A percentile compares a stretch with the other conserved stretches of the same genome.
Conservation (phyloP, 2,329 filamentous ascomycete genomes). For the Fusarium avenaceum region DNA sequence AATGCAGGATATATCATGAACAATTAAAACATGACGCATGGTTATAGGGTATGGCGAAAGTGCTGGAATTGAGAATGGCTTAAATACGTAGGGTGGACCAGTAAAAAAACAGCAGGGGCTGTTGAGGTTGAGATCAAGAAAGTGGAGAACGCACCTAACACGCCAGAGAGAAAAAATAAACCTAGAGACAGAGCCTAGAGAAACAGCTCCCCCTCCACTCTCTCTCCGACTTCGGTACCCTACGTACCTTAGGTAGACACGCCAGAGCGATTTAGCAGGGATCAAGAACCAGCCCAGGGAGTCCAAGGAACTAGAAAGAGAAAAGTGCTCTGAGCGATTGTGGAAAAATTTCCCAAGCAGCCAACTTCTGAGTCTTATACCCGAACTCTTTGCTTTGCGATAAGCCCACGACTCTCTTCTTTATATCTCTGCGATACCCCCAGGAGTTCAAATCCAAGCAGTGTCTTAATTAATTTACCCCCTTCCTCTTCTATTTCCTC, state of each 20-base stretch:
- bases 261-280: constrained; percentile 39
- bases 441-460: constrained; percentile 17
- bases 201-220: constrained; percentile 12
- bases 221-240: constrained; percentile 46
- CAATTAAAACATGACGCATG: not conserved
- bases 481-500: not conserved
- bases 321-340: constrained; percentile 34
- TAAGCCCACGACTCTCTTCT: constrained; percentile 24
- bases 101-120: constrained; percentile 1
- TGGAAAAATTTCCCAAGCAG: constrained; percentile 48
- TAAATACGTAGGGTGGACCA: not conserved
- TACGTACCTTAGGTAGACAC: constrained; percentile 28
- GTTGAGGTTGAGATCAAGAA: not conserved
- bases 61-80: constrained; percentile 9
- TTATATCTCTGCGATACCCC: constrained; percentile 16
- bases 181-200: not conserved
- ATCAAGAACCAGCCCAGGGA: constrained; percentile 30
- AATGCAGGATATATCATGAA: too few relatives aligned
- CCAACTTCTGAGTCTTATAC: constrained; percentile 30
- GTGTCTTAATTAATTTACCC: constrained; percentile 5
- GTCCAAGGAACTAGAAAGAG: constrained; percentile 33
- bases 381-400: constrained; percentile 27
- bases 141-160: constrained; percentile 10
- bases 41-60: constrained; percentile 23
- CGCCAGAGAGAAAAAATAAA: constrained; percentile 26